phyloP scores from a whole-genome alignment of 306 rosid genomes.

The Prunus padus region DNA sequence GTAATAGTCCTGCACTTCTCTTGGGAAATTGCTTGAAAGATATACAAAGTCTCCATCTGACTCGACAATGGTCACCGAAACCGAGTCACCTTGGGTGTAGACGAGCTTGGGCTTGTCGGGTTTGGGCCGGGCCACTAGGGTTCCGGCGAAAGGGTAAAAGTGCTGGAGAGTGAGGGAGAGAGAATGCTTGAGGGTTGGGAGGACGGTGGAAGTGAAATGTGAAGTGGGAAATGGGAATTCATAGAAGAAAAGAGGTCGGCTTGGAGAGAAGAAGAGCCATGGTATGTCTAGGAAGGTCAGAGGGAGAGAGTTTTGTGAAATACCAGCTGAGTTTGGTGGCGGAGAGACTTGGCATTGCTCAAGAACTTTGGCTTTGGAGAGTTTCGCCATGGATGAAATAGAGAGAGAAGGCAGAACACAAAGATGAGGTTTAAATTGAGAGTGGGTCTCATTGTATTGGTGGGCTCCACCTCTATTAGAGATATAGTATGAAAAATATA shows the following conservation, averaged over 20 bases:
- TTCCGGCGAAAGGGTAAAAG: constrained; percentile 47
- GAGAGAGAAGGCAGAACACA: background rate
- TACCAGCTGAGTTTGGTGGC: constrained; percentile 11
- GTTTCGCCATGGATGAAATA: constrained; percentile 2
- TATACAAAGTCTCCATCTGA: constrained; percentile 33
- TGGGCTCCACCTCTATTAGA: no score
- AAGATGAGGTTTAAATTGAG: no score
- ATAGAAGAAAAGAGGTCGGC: constrained; percentile 52
- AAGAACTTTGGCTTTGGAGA: constrained; percentile 5
- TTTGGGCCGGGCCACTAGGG: constrained; percentile 7
- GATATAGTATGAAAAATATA: no score
- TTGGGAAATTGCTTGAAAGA: constrained; percentile 19
- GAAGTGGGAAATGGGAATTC: constrained; percentile 24
- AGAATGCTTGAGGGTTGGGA: constrained; percentile 49
- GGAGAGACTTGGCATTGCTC: constrained; percentile 35
- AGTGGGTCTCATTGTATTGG: no score
- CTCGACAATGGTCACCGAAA: constrained; percentile 24
- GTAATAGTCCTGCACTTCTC: constrained; percentile 28
- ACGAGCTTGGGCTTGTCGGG: constrained; percentile 36
- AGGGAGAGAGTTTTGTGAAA: constrained; percentile 31
- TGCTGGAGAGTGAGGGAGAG: constrained; percentile 49
- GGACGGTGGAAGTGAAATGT: constrained; percentile 29
- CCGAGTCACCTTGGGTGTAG: constrained; percentile 17
- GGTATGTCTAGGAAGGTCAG: constrained; percentile 53
- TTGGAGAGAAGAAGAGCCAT: constrained; percentile 58